Conservation (phyloP, 192 early-diverging fungal species). For the Borealophlyctis nickersoniae region DNA sequence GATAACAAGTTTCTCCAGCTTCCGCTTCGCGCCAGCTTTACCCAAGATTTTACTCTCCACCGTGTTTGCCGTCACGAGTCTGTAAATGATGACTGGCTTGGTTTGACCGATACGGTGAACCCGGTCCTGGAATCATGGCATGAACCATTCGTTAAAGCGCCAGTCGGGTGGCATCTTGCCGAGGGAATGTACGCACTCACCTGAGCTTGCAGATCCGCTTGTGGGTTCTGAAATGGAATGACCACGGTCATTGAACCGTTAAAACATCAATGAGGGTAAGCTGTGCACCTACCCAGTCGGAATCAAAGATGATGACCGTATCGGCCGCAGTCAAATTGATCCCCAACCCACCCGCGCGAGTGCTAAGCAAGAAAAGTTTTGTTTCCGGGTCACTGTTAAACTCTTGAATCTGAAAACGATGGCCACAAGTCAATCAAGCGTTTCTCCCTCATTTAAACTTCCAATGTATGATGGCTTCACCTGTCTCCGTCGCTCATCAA, state of each 20-base stretch:
- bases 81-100: conserved; percentile 86
- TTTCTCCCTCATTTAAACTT: conserved; percentile 10
- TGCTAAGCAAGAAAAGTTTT: conserved; percentile 82
- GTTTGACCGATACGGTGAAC: conserved; percentile 96
- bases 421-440: neutral
- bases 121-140: conserved; percentile 65
- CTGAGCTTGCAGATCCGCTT: conserved; percentile 90
- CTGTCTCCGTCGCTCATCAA: conserved; percentile 38
- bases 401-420: conserved; percentile 34
- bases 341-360: conserved; percentile 92
- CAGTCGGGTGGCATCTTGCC: neutral
- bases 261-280: neutral
- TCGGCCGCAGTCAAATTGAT: conserved; percentile 96
- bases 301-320: conserved; percentile 91
- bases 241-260: conserved; percentile 9
- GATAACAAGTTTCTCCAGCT: conserved; percentile 93
- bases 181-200: neutral
- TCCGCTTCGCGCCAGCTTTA: conserved; percentile 77
- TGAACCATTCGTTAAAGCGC: neutral
- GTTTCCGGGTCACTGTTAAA: conserved; percentile 44
- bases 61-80: conserved; percentile 79
- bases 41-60: conserved; percentile 83
- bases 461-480: conserved; percentile 19
- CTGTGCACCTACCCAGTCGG: conserved; percentile 64
- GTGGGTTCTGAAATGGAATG: conserved; percentile 75